Evolutionary conservation across 441 rosid species (phyloP), one percentile per base, ranked within the genome.

Genomic region (Adansonia rubrostipa): DNA sequence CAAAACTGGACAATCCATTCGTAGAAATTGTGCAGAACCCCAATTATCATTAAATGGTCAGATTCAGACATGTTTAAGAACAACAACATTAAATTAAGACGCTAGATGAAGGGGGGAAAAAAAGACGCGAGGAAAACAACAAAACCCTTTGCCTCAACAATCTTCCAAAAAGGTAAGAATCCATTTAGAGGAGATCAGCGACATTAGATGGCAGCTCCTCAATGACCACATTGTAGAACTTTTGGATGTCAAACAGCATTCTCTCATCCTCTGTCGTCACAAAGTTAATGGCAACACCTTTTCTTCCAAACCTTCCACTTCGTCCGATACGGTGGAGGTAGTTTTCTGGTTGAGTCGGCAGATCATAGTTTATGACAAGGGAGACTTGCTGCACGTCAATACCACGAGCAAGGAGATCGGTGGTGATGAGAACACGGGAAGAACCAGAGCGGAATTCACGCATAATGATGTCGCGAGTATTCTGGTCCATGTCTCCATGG

Each of bases 401-500:
- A 1, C 63, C 63, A n/a, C 63, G 63, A 58, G 63, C 63, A 28
- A 19, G 9, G 63, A 58, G 63, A 19, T 58, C 63, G 0, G 63
- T 58, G 4, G 63, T 58, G 63, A 58, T 58, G 22, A 58, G 63
- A 0, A 15, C 63, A 19, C 19, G 63, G 7, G 63, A 58, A 19
- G 63, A 58, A n/a, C 63, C 63, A n/a, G 63, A 58, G 19, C 63
- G 63, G 63, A 58, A 58, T 15, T 58, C 63, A 1, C 19, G 63
- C 63, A 58, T 58, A 28, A 58, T 58, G 63, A 58, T 58, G 9
- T 58, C 63, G 0, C 63, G 22, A 2, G 63, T 58, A 1, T 58
- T 58, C 63, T 58, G 63, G 63, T 58, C 63, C 63, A 58, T 58
- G 63, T 58, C 63, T 19, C 63, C 63, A 19, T 58, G 19, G 63